Base-by-base conservation (phyloP, 2,329 filamentous ascomycete species). In the Bipolaris oryzae region DNA sequence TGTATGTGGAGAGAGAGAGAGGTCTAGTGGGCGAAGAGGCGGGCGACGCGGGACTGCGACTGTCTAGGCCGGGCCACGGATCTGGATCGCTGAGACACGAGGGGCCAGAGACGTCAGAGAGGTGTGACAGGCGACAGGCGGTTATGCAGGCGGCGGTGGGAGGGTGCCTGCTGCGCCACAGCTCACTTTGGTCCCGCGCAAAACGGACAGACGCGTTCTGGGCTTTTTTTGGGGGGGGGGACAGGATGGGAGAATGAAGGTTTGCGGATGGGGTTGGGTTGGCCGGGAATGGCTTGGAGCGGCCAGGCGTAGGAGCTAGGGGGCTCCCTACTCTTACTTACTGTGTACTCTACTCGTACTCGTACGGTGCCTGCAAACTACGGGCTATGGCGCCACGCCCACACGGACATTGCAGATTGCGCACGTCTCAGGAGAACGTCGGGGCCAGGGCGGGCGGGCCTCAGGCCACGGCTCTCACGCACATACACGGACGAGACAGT, bases 341-440 rank as follows among this genome's bases (percentile, higher is more conserved):
- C n/a, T n/a, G n/a, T n/a, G n/a, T n/a, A n/a, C n/a, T n/a, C n/a
- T n/a, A n/a, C n/a, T n/a, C n/a, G n/a, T n/a, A n/a, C n/a, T n/a
- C n/a, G n/a, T 28, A 28, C 25, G 5, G 2, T 28, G 25, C 25
- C 9, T 28, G 25, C 25, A 28, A 28, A 28, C 25, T 28, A 9
- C 25, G 25, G 25, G 25, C 25, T 28, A 28, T 41, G 43, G 59
- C 56, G 61, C 59, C 57, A 60, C 55, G 33, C 52, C 51, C 25
- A 53, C 48, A 61, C 55, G 57, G 59, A 53, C 59, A n/a, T n/a
- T n/a, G n/a, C n/a, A n/a, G n/a, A 38, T 25, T n/a, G 51, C 53
- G 56, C 61, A 61, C 63, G 67, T 70, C 65, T 71, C 67, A 71
- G 67, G 67, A 66, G 68, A 65, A 61, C 48, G 34, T 62, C 43